phyloP scores from a whole-genome alignment of 352 stramenopile genomes.

The Globisporangium perplexum region DNA sequence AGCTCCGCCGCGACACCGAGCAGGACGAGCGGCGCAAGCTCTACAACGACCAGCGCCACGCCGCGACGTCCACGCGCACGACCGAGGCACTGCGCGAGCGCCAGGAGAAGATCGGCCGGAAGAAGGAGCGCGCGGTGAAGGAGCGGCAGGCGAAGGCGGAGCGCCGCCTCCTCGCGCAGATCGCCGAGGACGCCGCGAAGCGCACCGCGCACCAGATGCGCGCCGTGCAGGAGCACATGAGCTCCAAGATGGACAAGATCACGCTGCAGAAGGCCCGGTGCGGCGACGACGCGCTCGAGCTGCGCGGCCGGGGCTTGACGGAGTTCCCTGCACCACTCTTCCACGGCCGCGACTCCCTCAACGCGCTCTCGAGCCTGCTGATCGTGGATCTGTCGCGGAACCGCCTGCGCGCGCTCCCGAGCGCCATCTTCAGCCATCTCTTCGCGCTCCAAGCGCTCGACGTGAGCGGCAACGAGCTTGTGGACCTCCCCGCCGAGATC shows the following conservation, averaged over 20 bases:
- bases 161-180: slow-evolving; percentile 29
- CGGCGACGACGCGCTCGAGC: slow-evolving; percentile 44
- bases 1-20: slow-evolving; percentile 28
- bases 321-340: slow-evolving; percentile 38
- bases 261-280: slow-evolving; percentile 41
- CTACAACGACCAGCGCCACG: slow-evolving; percentile 43
- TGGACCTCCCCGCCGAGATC: slow-evolving; percentile 40
- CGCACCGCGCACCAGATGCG: slow-evolving; percentile 35
- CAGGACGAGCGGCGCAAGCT: slow-evolving; percentile 39
- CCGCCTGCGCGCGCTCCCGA: slow-evolving; percentile 30
- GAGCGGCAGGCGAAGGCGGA: slow-evolving; percentile 58
- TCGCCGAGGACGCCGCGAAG: slow-evolving; percentile 33
- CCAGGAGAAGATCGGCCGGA: slow-evolving; percentile 53
- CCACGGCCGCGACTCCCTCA: slow-evolving; percentile 44
- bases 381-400: slow-evolving; percentile 64
- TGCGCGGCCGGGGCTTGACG: slow-evolving; percentile 25
- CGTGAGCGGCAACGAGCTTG: slow-evolving; percentile 47
- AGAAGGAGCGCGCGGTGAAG: slow-evolving; percentile 54
- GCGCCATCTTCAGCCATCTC: slow-evolving; percentile 48
- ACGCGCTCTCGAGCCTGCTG: slow-evolving; percentile 52
- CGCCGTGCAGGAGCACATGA: slow-evolving; percentile 50
- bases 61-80: slow-evolving; percentile 44
- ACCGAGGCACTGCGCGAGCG: slow-evolving; percentile 56
- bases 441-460: slow-evolving; percentile 52
- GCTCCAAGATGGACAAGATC: slow-evolving; percentile 47